Percentiles rank a stretch among this genome's conserved stretches.
These are phyloP conservation scores for Pulchroboletus neoregius DNA, from an alignment of 1,284 basidiomycete genomes.

Conservation along the genomic window DNA sequence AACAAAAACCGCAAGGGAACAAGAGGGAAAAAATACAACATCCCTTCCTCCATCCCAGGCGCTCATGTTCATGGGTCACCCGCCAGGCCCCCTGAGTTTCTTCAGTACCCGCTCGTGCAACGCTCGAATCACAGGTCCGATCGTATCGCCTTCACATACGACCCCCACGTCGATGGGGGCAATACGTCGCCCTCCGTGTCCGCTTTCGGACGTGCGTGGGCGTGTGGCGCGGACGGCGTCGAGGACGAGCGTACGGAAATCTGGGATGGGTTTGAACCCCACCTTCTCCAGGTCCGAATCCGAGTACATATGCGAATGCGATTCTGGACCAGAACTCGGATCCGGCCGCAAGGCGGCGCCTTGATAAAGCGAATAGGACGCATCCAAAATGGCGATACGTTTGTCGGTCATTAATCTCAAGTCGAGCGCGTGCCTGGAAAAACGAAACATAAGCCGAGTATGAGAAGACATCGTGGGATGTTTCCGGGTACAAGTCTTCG, in stretches of 20 bases:
- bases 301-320: no score
- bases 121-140: slow-evolving; percentile 45
- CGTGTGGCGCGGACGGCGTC: slow-evolving; percentile 34
- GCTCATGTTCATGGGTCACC: not conserved
- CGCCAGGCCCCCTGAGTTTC: slow-evolving; percentile 20
- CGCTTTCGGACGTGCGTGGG: slow-evolving; percentile 8
- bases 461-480: no score
- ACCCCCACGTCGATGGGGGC: slow-evolving; percentile 59
- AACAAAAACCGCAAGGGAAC: not conserved
- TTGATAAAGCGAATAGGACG: slow-evolving; percentile 55
- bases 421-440: slow-evolving; percentile 66
- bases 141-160: slow-evolving; percentile 50
- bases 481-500: no score
- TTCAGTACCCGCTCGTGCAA: slow-evolving; percentile 45
- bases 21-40: not conserved
- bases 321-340: not conserved
- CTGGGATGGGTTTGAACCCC: slow-evolving; percentile 58
- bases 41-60: not conserved
- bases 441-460: no score
- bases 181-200: slow-evolving; percentile 29
- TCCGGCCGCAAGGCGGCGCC: slow-evolving; percentile 9
- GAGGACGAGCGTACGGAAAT: slow-evolving; percentile 48
- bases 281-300: slow-evolving; percentile 24
- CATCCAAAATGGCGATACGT: slow-evolving; percentile 66
- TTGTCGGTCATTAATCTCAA: slow-evolving; percentile 67